Evolutionary conservation across 495 filamentous ascomycete species (phyloP).

Genomic region (Penicillium paradoxum): DNA sequence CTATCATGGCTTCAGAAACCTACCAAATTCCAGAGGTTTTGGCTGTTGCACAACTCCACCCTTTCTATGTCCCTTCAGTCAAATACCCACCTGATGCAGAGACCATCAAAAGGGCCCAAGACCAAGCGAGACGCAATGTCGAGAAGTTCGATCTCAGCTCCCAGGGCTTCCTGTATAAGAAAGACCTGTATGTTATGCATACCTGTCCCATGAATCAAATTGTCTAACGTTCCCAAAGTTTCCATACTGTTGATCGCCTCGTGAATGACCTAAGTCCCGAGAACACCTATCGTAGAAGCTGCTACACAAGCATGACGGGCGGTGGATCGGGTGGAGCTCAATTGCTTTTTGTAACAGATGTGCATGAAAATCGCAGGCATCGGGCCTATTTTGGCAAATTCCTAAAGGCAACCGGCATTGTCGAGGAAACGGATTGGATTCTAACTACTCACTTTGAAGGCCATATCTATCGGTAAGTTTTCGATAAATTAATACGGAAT

Average conservation of each 20-base stretch:
- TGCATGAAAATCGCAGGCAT: conserved; percentile 26
- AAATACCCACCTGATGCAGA: background rate
- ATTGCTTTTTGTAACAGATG: conserved; percentile 23
- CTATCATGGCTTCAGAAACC: background rate
- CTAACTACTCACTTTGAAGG: conserved; percentile 23
- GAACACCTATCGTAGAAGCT: conserved; percentile 24
- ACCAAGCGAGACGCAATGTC: background rate
- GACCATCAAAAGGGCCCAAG: background rate
- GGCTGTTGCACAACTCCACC: background rate
- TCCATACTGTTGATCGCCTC: conserved; percentile 13
- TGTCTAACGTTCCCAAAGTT: background rate
- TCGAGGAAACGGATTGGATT: conserved; percentile 25
- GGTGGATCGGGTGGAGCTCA: conserved; percentile 23
- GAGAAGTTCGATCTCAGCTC: background rate
- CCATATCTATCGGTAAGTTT: background rate
- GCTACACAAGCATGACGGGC: conserved; percentile 27
- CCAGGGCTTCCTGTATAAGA: background rate
- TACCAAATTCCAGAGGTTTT: background rate
- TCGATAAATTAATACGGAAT: too few species aligned
- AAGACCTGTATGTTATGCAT: background rate
- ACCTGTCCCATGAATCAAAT: background rate
- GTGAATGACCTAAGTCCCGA: conserved; percentile 12
- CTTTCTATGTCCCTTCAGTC: background rate
- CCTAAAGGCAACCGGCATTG: conserved; percentile 11
- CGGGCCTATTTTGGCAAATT: conserved; percentile 18